Percentiles rank a stretch among this genome's conserved stretches.
phyloP scores from a whole-genome alignment of 208 protist species.

The Leishmania mexicana region DNA sequence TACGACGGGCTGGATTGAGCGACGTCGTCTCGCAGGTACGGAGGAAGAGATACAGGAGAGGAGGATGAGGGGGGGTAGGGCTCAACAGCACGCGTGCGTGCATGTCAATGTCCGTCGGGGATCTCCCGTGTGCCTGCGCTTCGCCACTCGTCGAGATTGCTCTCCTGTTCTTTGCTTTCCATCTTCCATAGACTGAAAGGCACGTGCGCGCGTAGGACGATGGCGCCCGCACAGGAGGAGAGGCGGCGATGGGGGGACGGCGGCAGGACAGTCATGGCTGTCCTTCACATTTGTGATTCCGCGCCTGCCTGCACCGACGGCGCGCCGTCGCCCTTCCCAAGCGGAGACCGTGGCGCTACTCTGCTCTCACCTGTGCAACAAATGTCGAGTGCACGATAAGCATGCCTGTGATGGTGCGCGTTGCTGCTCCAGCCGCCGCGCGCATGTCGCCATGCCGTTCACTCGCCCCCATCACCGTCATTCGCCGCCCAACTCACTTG shows the following conservation, averaged over 20 bases:
- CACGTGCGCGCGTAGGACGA: background rate
- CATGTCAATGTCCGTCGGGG: background rate
- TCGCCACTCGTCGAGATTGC: background rate
- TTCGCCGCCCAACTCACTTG: background rate
- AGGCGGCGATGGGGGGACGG: background rate
- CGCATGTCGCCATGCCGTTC: background rate
- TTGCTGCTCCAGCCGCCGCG: background rate
- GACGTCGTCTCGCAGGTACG: background rate
- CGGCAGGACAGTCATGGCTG: background rate
- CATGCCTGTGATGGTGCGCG: background rate
- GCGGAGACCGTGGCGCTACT: background rate
- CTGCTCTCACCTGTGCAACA: background rate
- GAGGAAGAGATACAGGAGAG: background rate
- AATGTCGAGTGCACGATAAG: background rate
- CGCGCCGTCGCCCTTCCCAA: background rate
- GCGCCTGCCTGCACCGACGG: background rate
- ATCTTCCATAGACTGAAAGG: background rate
- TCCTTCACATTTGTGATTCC: background rate
- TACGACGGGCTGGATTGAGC: conserved; percentile 32
- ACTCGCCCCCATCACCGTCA: background rate
- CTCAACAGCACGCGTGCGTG: background rate
- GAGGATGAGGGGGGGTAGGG: background rate
- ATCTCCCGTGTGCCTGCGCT: background rate
- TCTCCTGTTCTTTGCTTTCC: background rate
- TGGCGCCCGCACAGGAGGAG: too few relatives aligned